Conservation (phyloP, 2,329 filamentous ascomycete genomes). For the Cryphonectria japonica region DNA sequence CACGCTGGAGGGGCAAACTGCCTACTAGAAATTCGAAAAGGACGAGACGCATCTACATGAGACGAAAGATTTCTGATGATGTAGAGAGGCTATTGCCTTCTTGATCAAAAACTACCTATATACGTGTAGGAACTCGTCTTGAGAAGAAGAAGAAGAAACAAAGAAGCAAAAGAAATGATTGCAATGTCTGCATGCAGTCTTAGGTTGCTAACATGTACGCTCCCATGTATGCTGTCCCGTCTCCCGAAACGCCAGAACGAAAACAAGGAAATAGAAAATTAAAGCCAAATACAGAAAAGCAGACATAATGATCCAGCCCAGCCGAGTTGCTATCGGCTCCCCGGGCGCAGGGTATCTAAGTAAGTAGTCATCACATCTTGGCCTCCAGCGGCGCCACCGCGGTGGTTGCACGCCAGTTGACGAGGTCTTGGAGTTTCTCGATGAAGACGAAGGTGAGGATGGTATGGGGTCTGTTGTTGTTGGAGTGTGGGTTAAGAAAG, state of each 20-base stretch:
- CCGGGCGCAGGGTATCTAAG: background rate
- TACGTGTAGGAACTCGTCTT: background rate
- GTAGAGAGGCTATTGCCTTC: background rate
- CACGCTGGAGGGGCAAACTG: background rate
- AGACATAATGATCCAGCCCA: background rate
- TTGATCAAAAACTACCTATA: background rate
- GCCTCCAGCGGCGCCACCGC: constrained; percentile 16
- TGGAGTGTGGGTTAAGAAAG: background rate
- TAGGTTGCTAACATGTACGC: background rate
- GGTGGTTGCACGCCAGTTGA: constrained; percentile 19
- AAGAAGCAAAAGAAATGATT: background rate
- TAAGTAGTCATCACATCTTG: constrained; percentile 17
- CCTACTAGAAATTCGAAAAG: background rate
- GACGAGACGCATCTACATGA: background rate
- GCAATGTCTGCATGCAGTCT: background rate
- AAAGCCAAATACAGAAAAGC: background rate
- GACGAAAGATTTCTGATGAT: background rate
- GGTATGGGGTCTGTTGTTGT: constrained; percentile 43
- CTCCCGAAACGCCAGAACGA: background rate
- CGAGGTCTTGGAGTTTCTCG: constrained; percentile 46
- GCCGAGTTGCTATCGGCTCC: background rate
- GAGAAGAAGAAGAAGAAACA: background rate
- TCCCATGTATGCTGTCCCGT: background rate
- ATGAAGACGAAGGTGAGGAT: constrained; percentile 52
- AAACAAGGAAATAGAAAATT: background rate